Base-by-base conservation (phyloP, 2,329 filamentous ascomycete species). In the Mycosphaerelloides madeirae region DNA sequence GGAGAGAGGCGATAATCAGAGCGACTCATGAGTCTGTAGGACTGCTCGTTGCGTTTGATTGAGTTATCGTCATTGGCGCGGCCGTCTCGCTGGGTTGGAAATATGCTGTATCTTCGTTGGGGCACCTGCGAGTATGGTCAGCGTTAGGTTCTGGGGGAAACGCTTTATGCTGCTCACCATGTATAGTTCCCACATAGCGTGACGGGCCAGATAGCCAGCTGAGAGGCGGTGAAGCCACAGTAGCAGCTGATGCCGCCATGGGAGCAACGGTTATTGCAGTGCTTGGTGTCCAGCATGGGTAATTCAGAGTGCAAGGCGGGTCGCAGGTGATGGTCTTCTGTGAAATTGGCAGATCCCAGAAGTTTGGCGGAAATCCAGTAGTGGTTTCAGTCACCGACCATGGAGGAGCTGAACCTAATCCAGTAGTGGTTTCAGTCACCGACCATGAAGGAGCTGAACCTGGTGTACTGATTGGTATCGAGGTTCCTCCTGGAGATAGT, bases 301-400 rank as follows among this genome's bases (percentile, higher is more conserved):
- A 29, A 6, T 29, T 34, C 20, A 49, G 38, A 2, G 31, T 35
- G 34, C 49, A 48, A 9, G 40, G 46, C 6, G 33, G 19, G 11
- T 20, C 29, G 33, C 48, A 46, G 3, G 38, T 43, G 6, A 52
- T 25, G 2, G 49, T 52, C n/a, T 38, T 46, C 12, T 42, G 22
- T 3, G 33, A 12, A 8, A 4, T 33, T 12, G 42, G 29, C 15
- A n/a, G 15, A 4, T n/a, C 29, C 42, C 44, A 48, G n/a, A 48
- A 18, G 14, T 39, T 37, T 1, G 34, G 18, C 22, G 28, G 38
- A n/a, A 47, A 31, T n/a, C 34, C 42, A 35, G n/a, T 18, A 6
- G 33, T 35, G 14, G 33, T 35, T 3, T 5, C 33, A 25, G 22
- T 6, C 22, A 9, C 22, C 9, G 22, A 25, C 22, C 22, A 25